These are phyloP conservation scores for Tolypocladium tundrense DNA, from an alignment of 2,329 filamentous ascomycete genomes.

Conservation along the genomic window DNA sequence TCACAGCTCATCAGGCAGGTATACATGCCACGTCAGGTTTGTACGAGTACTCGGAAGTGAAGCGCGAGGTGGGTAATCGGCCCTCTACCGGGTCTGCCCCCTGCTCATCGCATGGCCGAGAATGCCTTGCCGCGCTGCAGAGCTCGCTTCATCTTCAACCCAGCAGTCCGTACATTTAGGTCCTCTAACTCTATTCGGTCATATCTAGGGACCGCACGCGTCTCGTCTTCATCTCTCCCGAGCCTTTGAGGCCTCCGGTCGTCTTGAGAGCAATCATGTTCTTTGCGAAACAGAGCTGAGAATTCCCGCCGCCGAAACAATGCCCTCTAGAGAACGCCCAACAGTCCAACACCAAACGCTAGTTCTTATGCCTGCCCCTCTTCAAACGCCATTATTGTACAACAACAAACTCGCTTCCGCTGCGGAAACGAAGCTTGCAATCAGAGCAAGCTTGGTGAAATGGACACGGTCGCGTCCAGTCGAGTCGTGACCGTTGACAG, in stretches of 20 bases:
- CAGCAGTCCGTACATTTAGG: too few relatives aligned
- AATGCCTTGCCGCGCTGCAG: background rate
- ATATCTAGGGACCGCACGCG: background rate
- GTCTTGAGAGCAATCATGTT: background rate
- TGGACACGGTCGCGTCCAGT: background rate
- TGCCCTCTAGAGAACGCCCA: background rate
- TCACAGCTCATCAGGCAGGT: background rate
- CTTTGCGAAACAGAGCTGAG: background rate
- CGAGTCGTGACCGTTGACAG: background rate
- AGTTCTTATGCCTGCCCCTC: background rate
- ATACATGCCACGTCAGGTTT: background rate
- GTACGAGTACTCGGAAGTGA: background rate
- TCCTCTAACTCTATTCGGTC: background rate
- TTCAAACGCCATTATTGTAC: background rate
- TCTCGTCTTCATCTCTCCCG: background rate
- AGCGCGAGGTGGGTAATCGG: background rate
- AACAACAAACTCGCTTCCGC: background rate
- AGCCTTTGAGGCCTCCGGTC: background rate
- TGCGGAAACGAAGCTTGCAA: background rate
- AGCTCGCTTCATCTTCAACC: background rate
- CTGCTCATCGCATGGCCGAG: background rate
- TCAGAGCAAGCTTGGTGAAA: background rate
- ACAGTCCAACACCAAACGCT: background rate
- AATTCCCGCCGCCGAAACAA: background rate
- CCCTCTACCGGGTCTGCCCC: too few relatives aligned